Evolutionary conservation across 2,329 filamentous ascomycete species (phyloP).

Genomic region (Leptoxyphium fumago): DNA sequence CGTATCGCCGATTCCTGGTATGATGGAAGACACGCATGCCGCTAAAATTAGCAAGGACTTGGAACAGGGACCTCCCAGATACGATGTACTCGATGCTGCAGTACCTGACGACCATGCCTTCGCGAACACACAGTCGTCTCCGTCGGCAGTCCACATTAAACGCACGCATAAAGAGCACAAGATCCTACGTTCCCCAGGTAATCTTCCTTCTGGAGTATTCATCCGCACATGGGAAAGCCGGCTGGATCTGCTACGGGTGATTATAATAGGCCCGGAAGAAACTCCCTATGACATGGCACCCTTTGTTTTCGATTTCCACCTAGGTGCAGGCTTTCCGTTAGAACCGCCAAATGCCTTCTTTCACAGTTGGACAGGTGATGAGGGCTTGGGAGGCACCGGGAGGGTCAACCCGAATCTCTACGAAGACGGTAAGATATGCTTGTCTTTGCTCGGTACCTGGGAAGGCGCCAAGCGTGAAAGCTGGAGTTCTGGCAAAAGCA

Average conservation of each 20-base stretch:
- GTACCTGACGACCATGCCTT: background rate
- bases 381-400: conserved; percentile 15
- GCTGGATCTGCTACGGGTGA: conserved; percentile 42
- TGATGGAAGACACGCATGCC: too few species aligned
- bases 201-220: conserved; percentile 41
- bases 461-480: conserved; percentile 38
- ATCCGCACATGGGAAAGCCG: conserved; percentile 45
- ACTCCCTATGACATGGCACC: conserved; percentile 48
- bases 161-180: conserved; percentile 43
- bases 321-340: conserved; percentile 35
- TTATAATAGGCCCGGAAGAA: conserved; percentile 43
- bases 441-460: conserved; percentile 46
- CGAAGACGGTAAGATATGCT: conserved; percentile 47
- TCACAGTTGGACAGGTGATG: conserved; percentile 36
- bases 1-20: background rate
- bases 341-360: conserved; percentile 41
- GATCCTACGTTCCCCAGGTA: conserved; percentile 33
- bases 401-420: conserved; percentile 46
- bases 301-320: conserved; percentile 45
- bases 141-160: conserved; percentile 23
- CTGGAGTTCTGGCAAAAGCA: conserved; percentile 40
- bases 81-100: background rate
- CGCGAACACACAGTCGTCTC: background rate
- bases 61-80: background rate
- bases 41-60: background rate